phyloP scores from a whole-genome alignment of 805 yeast species.

The Barnettozyma wickerhamii region DNA sequence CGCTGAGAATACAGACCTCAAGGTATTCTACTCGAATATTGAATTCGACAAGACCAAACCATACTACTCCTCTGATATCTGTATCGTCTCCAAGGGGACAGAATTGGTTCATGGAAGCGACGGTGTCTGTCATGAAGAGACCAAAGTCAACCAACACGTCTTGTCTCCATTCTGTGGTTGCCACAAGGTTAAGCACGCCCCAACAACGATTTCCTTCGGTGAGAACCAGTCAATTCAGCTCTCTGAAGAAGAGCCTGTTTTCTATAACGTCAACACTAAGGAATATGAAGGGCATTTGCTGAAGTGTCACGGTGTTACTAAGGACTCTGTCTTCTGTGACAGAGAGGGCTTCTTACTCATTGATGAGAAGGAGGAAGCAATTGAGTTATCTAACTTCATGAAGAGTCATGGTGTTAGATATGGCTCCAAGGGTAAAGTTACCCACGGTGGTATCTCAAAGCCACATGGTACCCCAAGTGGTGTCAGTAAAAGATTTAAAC shows the following conservation, averaged over 20 bases:
- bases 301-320: neutral
- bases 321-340: neutral
- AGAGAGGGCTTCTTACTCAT: neutral
- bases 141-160: neutral
- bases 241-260: neutral
- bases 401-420: neutral
- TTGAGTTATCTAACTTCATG: neutral
- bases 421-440: too few relatives aligned
- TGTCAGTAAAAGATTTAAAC: too few relatives aligned
- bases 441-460: neutral
- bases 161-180: neutral
- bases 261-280: neutral
- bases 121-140: neutral
- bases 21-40: neutral
- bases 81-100: neutral
- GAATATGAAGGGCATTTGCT: neutral
- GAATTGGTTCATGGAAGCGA: neutral
- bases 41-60: neutral
- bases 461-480: too few relatives aligned
- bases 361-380: slow-evolving; percentile 9
- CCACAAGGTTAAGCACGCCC: neutral
- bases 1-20: neutral
- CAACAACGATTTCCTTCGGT: neutral
- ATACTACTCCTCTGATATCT: neutral
- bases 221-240: neutral